Percentiles rank a stretch among this genome's conserved stretches.
Conservation (phyloP, 2,329 filamentous ascomycete genomes). For the Emmonsiellopsis sp. region DNA sequence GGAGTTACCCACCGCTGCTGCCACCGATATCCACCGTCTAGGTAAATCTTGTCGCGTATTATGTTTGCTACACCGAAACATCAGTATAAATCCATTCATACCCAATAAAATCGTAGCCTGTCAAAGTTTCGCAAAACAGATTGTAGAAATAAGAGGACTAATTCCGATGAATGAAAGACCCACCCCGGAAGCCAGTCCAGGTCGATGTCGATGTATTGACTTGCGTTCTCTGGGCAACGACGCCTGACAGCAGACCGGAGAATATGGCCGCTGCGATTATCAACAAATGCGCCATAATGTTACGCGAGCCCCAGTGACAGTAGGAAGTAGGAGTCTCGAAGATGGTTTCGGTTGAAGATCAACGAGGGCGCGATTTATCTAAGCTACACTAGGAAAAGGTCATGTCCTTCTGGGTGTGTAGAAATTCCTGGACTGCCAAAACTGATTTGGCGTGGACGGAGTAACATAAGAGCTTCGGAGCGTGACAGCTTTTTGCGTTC, state of each 20-base stretch:
- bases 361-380: no score
- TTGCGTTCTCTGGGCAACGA: slow-evolving; percentile 33
- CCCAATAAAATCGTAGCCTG: no score
- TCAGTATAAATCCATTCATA: slow-evolving; percentile 6
- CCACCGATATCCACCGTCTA: slow-evolving; percentile 52
- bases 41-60: slow-evolving; percentile 53
- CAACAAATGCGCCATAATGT: slow-evolving; percentile 2
- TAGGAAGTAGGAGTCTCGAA: neutral
- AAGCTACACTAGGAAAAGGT: neutral
- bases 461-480: no score
- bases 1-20: slow-evolving; percentile 29
- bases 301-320: neutral
- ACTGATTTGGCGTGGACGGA: no score
- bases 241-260: slow-evolving; percentile 14
- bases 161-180: neutral
- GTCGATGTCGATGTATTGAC: slow-evolving; percentile 51
- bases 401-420: neutral
- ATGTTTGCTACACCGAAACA: slow-evolving; percentile 38
- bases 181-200: slow-evolving; percentile 33
- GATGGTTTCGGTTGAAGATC: no score
- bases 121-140: no score
- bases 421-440: no score
- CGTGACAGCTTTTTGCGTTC: no score
- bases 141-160: no score
- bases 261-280: slow-evolving; percentile 6